Percentiles rank a stretch among this genome's conserved stretches.
Conservation (phyloP, 176 grass and related monocot species). For the Secale cereale region DNA sequence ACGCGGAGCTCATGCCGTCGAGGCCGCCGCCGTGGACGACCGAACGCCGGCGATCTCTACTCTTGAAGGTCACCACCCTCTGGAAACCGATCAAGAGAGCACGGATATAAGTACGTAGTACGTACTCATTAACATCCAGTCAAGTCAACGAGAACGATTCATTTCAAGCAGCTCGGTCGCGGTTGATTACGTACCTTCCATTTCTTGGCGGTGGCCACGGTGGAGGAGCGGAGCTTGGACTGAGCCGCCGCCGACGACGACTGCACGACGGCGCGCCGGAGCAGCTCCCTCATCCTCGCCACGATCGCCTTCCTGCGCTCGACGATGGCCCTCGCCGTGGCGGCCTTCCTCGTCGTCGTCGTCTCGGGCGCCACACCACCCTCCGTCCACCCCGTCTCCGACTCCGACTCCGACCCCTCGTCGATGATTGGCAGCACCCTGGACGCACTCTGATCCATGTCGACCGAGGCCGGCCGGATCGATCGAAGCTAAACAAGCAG, state of each 20-base stretch:
- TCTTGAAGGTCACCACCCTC: slow-evolving; percentile 18
- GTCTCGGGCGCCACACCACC: neutral
- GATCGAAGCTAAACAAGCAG: too few species aligned
- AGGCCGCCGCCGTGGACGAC: neutral
- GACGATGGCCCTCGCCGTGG: neutral
- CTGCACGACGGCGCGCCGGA: slow-evolving; percentile 15
- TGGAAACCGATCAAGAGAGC: neutral
- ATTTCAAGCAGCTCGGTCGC: too few species aligned
- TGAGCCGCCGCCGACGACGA: neutral
- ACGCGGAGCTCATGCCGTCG: neutral
- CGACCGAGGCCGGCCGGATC: neutral
- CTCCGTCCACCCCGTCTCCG: neutral
- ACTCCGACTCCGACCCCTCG: neutral
- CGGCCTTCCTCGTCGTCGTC: neutral
- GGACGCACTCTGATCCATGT: neutral
- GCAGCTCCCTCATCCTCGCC: slow-evolving; percentile 33
- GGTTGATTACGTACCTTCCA: slow-evolving; percentile 23
- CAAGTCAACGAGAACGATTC: too few species aligned
- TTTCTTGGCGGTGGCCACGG: slow-evolving; percentile 20
- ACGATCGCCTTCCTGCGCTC: slow-evolving; percentile 34
- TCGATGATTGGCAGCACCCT: slow-evolving; percentile 21
- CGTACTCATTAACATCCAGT: too few species aligned
- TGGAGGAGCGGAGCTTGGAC: slow-evolving; percentile 13
- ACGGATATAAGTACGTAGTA: too few species aligned
- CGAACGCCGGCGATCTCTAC: neutral